These are phyloP conservation scores for Sclerotiophoma versabilis DNA, from an alignment of 2,329 filamentous ascomycete genomes.

Conservation along the genomic window DNA sequence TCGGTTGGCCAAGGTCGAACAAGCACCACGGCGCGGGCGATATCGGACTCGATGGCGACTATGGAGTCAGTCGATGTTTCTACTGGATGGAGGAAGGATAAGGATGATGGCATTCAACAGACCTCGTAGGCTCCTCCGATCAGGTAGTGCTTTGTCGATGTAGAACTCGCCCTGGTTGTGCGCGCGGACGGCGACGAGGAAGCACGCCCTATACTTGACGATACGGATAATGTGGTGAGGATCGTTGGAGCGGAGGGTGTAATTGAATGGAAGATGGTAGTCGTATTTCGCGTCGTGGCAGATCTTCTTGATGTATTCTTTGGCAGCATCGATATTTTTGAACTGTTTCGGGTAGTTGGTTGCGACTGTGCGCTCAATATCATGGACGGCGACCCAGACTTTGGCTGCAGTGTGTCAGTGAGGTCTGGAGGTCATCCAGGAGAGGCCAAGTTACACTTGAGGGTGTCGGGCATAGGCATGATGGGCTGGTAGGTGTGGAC, in stretches of 20 bases:
- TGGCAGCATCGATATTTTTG: conserved; percentile 12
- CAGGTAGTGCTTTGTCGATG: conserved; percentile 1
- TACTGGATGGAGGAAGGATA: background rate
- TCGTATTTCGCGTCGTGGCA: background rate
- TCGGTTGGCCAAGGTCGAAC: background rate
- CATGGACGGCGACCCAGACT: background rate
- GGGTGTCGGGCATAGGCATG: background rate
- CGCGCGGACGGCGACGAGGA: conserved; percentile 17
- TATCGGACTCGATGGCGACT: conserved; percentile 8
- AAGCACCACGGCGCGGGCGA: background rate
- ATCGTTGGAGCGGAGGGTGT: background rate
- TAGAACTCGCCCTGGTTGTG: conserved; percentile 18
- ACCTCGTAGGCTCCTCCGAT: conserved; percentile 6
- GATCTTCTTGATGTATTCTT: background rate
- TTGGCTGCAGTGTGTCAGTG: background rate
- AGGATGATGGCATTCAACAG: too few relatives aligned
- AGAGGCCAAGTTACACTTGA: background rate
- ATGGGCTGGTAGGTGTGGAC: background rate
- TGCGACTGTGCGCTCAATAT: background rate
- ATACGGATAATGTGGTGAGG: background rate
- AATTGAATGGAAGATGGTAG: background rate
- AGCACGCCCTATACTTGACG: conserved; percentile 12
- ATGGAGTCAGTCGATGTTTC: background rate
- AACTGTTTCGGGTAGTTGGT: conserved; percentile 14
- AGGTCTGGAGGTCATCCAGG: background rate